phyloP scores from a whole-genome alignment of 768 basidiomycete genomes.

The Hemileccinum rubropunctum region DNA sequence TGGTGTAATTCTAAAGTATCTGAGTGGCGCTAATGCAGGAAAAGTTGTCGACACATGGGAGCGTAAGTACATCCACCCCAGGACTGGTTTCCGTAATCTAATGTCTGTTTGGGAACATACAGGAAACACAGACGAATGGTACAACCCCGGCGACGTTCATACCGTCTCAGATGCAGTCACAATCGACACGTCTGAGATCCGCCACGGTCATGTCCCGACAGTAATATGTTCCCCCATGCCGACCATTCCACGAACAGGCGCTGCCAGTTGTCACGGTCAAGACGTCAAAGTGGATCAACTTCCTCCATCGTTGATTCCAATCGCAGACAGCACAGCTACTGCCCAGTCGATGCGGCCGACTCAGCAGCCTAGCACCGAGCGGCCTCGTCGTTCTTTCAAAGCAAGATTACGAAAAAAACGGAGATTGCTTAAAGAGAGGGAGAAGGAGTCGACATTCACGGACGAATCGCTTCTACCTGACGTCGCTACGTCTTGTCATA shows the following conservation, averaged over 20 bases:
- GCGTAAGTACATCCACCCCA: slow-evolving; percentile 26
- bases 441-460: background rate
- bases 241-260: background rate
- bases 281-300: background rate
- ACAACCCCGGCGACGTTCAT: slow-evolving; percentile 10
- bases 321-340: background rate
- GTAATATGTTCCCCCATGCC: background rate
- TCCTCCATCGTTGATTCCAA: background rate
- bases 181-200: slow-evolving; percentile 5
- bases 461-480: background rate
- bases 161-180: slow-evolving; percentile 13
- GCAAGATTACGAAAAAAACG: slow-evolving; percentile 15
- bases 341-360: background rate
- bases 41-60: slow-evolving; percentile 41
- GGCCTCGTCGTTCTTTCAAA: background rate
- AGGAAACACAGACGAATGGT: slow-evolving; percentile 28
- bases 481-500: background rate
- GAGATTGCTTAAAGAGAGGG: slow-evolving; percentile 10
- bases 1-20: slow-evolving; percentile 42
- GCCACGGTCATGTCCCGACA: background rate
- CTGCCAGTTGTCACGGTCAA: background rate
- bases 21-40: slow-evolving; percentile 28
- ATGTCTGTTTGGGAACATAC: background rate
- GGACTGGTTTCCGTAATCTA: background rate
- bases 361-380: background rate